These are phyloP conservation scores for Boletus reticulatus DNA, from an alignment of 768 basidiomycete species.

Conservation along the genomic window DNA sequence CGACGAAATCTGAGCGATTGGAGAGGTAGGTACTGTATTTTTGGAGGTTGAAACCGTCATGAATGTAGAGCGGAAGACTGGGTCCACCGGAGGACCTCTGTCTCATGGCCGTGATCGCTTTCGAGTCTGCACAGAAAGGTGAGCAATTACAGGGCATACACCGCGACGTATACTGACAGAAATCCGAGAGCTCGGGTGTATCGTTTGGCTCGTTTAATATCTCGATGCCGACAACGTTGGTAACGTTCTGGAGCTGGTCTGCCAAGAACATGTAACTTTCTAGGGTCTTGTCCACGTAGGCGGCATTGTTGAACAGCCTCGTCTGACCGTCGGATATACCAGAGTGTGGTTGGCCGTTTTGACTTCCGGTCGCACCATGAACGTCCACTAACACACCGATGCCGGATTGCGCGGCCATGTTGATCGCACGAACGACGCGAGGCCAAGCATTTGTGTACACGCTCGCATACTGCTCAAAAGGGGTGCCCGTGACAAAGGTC, in stretches of 20 bases:
- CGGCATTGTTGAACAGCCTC: conserved; percentile 36
- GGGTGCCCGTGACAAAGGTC: conserved; percentile 33
- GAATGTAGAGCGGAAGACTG: conserved; percentile 61
- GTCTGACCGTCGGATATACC: conserved; percentile 40
- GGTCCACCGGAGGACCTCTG: conserved; percentile 20
- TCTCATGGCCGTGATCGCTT: conserved; percentile 21
- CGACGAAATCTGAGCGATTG: conserved; percentile 55
- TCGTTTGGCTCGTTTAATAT: conserved; percentile 56
- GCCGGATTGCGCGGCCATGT: conserved; percentile 37
- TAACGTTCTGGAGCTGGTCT: conserved; percentile 35
- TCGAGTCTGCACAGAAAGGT: conserved; percentile 11
- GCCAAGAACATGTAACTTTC: conserved; percentile 38
- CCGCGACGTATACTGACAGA: conserved; percentile 14
- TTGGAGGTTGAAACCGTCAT: conserved; percentile 60
- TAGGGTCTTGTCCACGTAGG: conserved; percentile 39
- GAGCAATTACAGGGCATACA: background rate
- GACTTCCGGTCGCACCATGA: conserved; percentile 52
- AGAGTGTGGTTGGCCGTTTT: conserved; percentile 37
- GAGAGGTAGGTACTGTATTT: conserved; percentile 42
- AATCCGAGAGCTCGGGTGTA: conserved; percentile 43
- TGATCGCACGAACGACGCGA: conserved; percentile 40
- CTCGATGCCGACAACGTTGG: conserved; percentile 59
- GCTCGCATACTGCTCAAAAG: conserved; percentile 39
- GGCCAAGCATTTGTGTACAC: conserved; percentile 43
- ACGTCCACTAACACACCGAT: conserved; percentile 54